phyloP scores from a whole-genome alignment of 164 flowering plant species.

The Houttuynia cordata region DNA sequence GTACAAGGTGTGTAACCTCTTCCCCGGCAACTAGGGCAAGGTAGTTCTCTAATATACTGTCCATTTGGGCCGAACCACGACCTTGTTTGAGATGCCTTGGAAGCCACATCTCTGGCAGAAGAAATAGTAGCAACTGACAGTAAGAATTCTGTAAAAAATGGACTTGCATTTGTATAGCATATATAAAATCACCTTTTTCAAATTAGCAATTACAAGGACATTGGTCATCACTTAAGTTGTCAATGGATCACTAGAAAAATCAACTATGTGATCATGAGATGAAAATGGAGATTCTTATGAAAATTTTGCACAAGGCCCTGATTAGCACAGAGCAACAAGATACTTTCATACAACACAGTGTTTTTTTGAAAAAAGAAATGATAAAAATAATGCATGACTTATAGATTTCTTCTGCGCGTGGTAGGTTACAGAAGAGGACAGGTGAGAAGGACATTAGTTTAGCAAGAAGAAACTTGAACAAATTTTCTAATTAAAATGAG shows the following conservation, averaged over 20 bases:
- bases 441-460: no score
- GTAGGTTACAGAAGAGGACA: no score
- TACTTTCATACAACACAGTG: no score
- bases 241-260: background rate
- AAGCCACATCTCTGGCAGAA: conserved; percentile 31
- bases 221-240: background rate
- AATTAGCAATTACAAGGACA: background rate
- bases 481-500: no score
- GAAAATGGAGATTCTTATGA: no score
- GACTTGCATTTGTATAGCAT: background rate
- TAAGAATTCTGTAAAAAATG: background rate
- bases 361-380: no score
- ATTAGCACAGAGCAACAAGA: no score
- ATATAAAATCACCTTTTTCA: background rate
- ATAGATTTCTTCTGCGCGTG: no score
- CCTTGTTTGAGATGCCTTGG: conserved; percentile 34
- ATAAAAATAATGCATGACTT: no score
- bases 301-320: no score
- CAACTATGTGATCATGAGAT: background rate
- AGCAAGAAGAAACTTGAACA: no score
- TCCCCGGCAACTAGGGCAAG: conserved; percentile 95
- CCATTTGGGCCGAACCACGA: conserved; percentile 99
- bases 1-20: conserved; percentile 86
- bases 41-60: conserved; percentile 85
- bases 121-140: background rate